Conservation (phyloP, 2,329 filamentous ascomycete genomes). For the Claviceps sp. region DNA sequence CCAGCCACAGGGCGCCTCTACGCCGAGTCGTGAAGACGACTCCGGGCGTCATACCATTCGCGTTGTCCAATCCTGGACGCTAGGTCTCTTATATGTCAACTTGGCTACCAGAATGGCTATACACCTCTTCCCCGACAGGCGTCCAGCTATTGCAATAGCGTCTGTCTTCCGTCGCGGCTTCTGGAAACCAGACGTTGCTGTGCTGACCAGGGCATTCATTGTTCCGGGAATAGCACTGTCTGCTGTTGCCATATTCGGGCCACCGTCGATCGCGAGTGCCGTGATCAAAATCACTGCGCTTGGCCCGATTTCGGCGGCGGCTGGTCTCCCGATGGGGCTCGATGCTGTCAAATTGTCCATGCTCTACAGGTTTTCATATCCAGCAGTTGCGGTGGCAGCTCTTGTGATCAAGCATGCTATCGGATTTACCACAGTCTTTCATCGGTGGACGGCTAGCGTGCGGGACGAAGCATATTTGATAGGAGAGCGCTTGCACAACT, state of each 20-base stretch:
- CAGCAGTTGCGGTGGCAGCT: constrained; percentile 41
- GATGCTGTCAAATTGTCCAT: constrained; percentile 20
- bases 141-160: constrained; percentile 60
- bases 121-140: constrained; percentile 53
- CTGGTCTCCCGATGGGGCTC: constrained; percentile 15
- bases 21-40: constrained; percentile 6
- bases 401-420: constrained; percentile 28
- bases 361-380: constrained; percentile 54
- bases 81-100: constrained; percentile 83
- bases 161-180: constrained; percentile 64
- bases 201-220: constrained; percentile 81
- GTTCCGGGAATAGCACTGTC: constrained; percentile 57
- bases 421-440: constrained; percentile 47
- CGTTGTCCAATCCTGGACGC: constrained; percentile 84
- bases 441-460: constrained; percentile 67
- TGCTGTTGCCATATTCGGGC: constrained; percentile 46
- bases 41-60: constrained; percentile 55
- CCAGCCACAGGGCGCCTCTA: constrained; percentile 14
- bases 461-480: constrained; percentile 94
- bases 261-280: constrained; percentile 41
- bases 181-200: constrained; percentile 60
- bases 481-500: constrained; percentile 89
- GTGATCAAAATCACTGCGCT: constrained; percentile 15
- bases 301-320: constrained; percentile 11
- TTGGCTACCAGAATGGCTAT: constrained; percentile 58